Conservation (phyloP, 2,329 filamentous ascomycete species). For the Coniochaeta pulveracea region DNA sequence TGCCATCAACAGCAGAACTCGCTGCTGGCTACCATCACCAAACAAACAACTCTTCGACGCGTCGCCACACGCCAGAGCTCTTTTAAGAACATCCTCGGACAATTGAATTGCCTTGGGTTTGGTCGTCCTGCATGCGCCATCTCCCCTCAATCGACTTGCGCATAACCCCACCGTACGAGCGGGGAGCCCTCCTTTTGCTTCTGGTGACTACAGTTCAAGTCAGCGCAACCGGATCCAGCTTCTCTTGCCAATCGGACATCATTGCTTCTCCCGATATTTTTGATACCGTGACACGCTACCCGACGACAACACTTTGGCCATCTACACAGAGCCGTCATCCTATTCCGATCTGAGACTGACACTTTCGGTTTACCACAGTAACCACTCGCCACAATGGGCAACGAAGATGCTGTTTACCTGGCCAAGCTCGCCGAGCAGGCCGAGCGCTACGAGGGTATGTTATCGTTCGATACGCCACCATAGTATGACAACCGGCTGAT, state of each 20-base stretch:
- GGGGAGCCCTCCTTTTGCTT: conserved; percentile 5
- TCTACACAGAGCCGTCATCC: no score
- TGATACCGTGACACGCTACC: no score
- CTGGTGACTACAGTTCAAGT: no score
- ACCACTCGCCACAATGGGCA: conserved; percentile 69
- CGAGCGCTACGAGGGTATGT: conserved; percentile 97
- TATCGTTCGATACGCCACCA: neutral
- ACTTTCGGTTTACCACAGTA: neutral
- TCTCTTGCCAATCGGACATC: no score
- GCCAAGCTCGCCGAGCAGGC: conserved; percentile 99
- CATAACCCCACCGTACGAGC: conserved; percentile 4
- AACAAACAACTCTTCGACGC: no score
- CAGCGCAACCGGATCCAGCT: no score
- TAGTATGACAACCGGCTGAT: conserved; percentile 1
- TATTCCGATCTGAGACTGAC: neutral
- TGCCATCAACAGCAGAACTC: conserved; percentile 2
- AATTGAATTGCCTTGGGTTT: conserved; percentile 6
- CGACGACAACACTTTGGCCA: no score
- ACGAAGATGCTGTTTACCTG: conserved; percentile 98
- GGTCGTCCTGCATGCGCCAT: neutral
- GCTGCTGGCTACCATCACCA: no score
- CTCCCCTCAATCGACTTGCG: conserved; percentile 1
- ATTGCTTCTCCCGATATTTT: neutral
- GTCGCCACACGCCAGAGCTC: no score
- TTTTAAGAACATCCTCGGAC: conserved; percentile 9